Base-by-base conservation (phyloP, 257 asterid species). In the Hygrophila difformis region DNA sequence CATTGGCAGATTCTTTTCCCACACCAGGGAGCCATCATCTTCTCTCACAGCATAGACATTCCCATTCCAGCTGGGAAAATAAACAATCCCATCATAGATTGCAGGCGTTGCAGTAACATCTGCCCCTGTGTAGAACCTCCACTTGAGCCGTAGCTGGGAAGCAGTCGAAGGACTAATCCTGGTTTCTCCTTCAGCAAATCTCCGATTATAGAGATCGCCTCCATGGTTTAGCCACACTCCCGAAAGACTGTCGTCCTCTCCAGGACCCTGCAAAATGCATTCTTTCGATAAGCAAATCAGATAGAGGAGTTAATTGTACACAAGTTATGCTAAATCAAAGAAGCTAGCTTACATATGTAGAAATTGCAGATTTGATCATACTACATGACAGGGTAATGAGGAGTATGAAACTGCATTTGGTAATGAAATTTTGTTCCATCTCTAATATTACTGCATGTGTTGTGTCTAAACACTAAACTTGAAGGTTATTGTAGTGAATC, bases 11-110 rank as follows among this genome's bases (percentile, higher is more conserved):
- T 65, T 60, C 57, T 55, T 55, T 46, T 61, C 47, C 82, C 87
- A 78, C 7, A 71, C 65, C 0, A 74, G 37, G 51, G 66, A 52
- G 7, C 82, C 82, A 23, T 74, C 77, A 0, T 16, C 3, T 2
- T 64, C 67, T 43, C 47, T 71, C 5, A 74, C 77, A 0, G 82
- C 87, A 16, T 71, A 74, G 0, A 66, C 48, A 46, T 65, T 39
- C 0, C 83, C 83, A 20, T 74, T 61, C 74, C 84, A 78, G 54
- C 76, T 63, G 0, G 88, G 80, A 21, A 78, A 74, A 28, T 74
- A 78, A 0, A 78, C 41, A 0, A 22, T 18, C 7, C 76, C 79
- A 0, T 33, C 37, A 12, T 26, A 63, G 31, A 71, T 39, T 0
- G 88, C 73, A 0, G 88, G 76, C 3, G 78, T 75, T 0, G 78